phyloP scores from a whole-genome alignment of 2,329 filamentous ascomycete genomes.

The Cladophialophora yegresii region DNA sequence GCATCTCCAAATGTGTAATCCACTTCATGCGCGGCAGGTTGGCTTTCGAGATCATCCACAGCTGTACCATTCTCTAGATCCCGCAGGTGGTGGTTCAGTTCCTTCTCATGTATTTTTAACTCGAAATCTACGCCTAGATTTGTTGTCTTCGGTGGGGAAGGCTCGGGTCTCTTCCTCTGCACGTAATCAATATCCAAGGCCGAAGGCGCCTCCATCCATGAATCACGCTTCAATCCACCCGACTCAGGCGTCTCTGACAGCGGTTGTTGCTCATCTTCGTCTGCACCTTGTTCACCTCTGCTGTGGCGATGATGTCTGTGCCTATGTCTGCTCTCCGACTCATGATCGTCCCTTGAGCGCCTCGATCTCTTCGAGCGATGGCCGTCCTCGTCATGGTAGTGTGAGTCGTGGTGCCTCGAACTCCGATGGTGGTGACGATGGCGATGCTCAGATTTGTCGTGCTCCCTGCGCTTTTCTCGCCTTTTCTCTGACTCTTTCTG shows the following conservation, averaged over 20 bases:
- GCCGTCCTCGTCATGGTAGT: slow-evolving; percentile 55
- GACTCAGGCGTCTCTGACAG: slow-evolving; percentile 39
- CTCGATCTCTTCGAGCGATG: slow-evolving; percentile 53
- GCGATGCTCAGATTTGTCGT: slow-evolving; percentile 44
- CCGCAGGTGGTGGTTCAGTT: slow-evolving; percentile 73
- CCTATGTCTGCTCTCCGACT: slow-evolving; percentile 40
- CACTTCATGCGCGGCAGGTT: slow-evolving; percentile 62
- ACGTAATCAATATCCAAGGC: slow-evolving; percentile 79
- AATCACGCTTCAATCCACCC: slow-evolving; percentile 66
- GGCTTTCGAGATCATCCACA: slow-evolving; percentile 51
- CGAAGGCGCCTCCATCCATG: slow-evolving; percentile 92
- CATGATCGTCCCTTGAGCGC: slow-evolving; percentile 38
- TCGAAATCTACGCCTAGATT: slow-evolving; percentile 61
- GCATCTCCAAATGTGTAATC: slow-evolving; percentile 85
- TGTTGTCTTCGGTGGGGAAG: slow-evolving; percentile 44
- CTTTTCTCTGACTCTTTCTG: slow-evolving; percentile 41
- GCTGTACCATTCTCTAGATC: slow-evolving; percentile 59
- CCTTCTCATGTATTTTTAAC: slow-evolving; percentile 73
- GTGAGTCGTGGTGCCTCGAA: slow-evolving; percentile 48
- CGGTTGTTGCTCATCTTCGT: slow-evolving; percentile 32
- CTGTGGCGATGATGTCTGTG: slow-evolving; percentile 32
- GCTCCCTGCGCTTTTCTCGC: slow-evolving; percentile 46
- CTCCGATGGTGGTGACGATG: slow-evolving; percentile 41
- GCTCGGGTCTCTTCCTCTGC: slow-evolving; percentile 55
- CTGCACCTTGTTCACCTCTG: slow-evolving; percentile 38